A percentile compares a stretch with the other conserved stretches of the same genome.
These are phyloP conservation scores for Ceratocystis huliohia DNA, from an alignment of 2,329 filamentous ascomycete species.

Conservation along the genomic window DNA sequence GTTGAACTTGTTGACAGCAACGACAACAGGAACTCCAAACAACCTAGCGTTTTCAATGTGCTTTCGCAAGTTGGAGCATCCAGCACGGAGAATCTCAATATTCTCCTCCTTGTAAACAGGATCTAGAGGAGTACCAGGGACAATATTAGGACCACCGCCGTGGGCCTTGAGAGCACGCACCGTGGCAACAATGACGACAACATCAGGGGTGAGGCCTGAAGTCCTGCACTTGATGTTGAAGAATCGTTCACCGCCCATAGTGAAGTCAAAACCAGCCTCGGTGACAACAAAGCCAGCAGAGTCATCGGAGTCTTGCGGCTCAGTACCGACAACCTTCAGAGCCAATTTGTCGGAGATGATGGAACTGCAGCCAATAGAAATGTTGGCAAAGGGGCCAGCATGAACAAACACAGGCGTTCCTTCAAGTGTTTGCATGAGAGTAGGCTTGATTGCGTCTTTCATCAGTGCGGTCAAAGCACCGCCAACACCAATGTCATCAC, in stretches of 20 bases:
- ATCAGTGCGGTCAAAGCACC: constrained; percentile 89
- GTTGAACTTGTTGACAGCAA: constrained; percentile 92
- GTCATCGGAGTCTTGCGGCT: constrained; percentile 73
- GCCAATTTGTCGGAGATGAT: constrained; percentile 91
- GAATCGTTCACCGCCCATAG: constrained; percentile 98
- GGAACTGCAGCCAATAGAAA: constrained; percentile 92
- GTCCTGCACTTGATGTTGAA: constrained; percentile 99
- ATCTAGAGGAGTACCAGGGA: constrained; percentile 70
- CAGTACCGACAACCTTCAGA: constrained; percentile 87
- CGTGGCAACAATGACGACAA: constrained; percentile 88
- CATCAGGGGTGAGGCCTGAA: constrained; percentile 82
- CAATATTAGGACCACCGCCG: constrained; percentile 87
- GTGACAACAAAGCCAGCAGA: constrained; percentile 84
- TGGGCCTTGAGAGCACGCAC: constrained; percentile 94
- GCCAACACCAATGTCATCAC: constrained; percentile 85
- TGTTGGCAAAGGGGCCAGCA: constrained; percentile 95
- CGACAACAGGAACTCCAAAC: constrained; percentile 87
- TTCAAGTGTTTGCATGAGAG: constrained; percentile 95
- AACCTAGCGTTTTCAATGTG: constrained; percentile 82
- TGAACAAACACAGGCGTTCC: constrained; percentile 97
- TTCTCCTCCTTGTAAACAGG: constrained; percentile 90
- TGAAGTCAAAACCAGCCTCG: constrained; percentile 97
- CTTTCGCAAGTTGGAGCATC: constrained; percentile 89
- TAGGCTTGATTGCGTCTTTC: constrained; percentile 97
- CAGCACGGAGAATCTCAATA: constrained; percentile 74